Evolutionary conservation across 2,329 filamentous ascomycete species (phyloP).

Genomic region (Arthrobotrys musiformis): DNA sequence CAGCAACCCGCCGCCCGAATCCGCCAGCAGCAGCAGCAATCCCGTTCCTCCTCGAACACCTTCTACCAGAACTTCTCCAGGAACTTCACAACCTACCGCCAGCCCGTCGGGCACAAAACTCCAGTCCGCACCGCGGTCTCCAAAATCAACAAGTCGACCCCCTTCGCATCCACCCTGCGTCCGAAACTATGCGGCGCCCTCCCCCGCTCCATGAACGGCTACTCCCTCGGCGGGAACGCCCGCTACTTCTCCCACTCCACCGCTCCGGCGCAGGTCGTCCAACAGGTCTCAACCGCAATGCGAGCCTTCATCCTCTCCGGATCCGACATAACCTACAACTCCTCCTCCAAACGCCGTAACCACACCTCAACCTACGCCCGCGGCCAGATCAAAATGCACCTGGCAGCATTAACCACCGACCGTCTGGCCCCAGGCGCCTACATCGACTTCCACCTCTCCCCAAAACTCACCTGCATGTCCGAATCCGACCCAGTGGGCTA

Average conservation of each 20-base stretch:
- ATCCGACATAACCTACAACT: slow-evolving; percentile 82
- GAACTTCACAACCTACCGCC: slow-evolving; percentile 61
- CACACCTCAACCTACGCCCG: slow-evolving; percentile 76
- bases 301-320: slow-evolving; percentile 93
- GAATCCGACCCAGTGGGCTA: slow-evolving; percentile 71
- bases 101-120: slow-evolving; percentile 64
- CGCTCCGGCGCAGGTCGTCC: slow-evolving; percentile 85
- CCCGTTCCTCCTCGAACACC: slow-evolving; percentile 69
- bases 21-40: slow-evolving; percentile 73
- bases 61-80: slow-evolving; percentile 68
- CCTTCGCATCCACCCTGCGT: slow-evolving; percentile 87
- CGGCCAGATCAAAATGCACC: slow-evolving; percentile 71
- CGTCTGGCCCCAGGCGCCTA: slow-evolving; percentile 75
- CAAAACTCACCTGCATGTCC: slow-evolving; percentile 87
- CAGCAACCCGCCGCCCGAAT: slow-evolving; percentile 72
- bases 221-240: slow-evolving; percentile 76
- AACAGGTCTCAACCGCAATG: slow-evolving; percentile 89
- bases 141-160: slow-evolving; percentile 77
- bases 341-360: slow-evolving; percentile 75
- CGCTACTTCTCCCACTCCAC: slow-evolving; percentile 86
- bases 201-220: slow-evolving; percentile 88
- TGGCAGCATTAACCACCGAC: slow-evolving; percentile 60
- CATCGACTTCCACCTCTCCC: slow-evolving; percentile 87
- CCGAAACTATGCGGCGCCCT: slow-evolving; percentile 91
- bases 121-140: slow-evolving; percentile 70